phyloP scores from a whole-genome alignment of 495 filamentous ascomycete genomes.

The Penicillium pancosmium region DNA sequence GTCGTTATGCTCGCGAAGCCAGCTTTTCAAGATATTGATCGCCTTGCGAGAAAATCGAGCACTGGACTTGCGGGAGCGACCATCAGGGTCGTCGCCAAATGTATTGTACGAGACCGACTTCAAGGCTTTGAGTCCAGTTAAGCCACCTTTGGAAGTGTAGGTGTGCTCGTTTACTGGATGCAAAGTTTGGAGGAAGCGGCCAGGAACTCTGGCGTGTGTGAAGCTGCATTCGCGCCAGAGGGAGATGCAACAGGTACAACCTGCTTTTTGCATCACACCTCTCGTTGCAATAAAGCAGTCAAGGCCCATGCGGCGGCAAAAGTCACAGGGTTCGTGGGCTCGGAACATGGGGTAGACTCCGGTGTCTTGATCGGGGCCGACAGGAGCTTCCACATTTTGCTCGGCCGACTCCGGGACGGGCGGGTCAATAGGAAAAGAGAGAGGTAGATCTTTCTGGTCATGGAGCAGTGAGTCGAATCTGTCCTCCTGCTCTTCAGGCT shows the following conservation, averaged over 20 bases:
- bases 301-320: slow-evolving; percentile 68
- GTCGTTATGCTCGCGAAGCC: slow-evolving; percentile 72
- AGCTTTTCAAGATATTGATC: slow-evolving; percentile 73
- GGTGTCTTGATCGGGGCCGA: slow-evolving; percentile 37
- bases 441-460: slow-evolving; percentile 30
- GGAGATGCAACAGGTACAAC: slow-evolving; percentile 78
- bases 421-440: slow-evolving; percentile 38
- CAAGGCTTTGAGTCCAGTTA: slow-evolving; percentile 43
- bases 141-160: slow-evolving; percentile 37
- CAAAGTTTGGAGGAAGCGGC: slow-evolving; percentile 54
- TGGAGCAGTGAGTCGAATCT: slow-evolving; percentile 41
- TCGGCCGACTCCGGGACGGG: slow-evolving; percentile 34
- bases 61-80: slow-evolving; percentile 56
- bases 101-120: slow-evolving; percentile 43
- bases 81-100: slow-evolving; percentile 40
- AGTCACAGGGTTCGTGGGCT: slow-evolving; percentile 65
- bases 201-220: slow-evolving; percentile 50
- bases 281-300: slow-evolving; percentile 75
- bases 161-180: slow-evolving; percentile 52
- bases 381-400: slow-evolving; percentile 24
- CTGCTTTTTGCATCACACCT: slow-evolving; percentile 61
- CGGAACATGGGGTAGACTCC: slow-evolving; percentile 50
- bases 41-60: slow-evolving; percentile 72
- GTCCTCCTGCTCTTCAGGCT: slow-evolving; percentile 36
- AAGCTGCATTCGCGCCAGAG: slow-evolving; percentile 77